Conservation (phyloP, 805 yeast species). For the Lipomyces orientalis region DNA sequence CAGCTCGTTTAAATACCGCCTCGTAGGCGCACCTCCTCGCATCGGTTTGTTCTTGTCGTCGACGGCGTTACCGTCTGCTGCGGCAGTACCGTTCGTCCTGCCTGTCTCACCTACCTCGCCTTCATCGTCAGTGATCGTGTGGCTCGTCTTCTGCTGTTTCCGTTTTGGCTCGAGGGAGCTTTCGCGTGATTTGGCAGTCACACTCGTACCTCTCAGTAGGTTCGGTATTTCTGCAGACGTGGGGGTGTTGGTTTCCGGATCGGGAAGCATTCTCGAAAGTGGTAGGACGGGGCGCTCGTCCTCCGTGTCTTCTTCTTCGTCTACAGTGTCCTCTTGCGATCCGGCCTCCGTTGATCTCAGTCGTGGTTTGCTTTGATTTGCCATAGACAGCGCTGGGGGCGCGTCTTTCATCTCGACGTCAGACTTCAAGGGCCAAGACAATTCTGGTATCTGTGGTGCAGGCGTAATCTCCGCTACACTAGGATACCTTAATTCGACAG, state of each 20-base stretch:
- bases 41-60: slow-evolving; percentile 31
- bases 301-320: background rate
- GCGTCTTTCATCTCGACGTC: background rate
- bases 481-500: background rate
- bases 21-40: slow-evolving; percentile 69
- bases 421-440: background rate
- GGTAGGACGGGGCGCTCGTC: background rate
- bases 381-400: background rate
- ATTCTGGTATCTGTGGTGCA: background rate
- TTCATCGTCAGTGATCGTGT: background rate
- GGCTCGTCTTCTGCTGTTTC: background rate
- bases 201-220: background rate
- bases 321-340: background rate
- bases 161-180: background rate
- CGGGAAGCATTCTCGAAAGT: background rate
- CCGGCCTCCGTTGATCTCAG: background rate
- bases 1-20: slow-evolving; percentile 69
- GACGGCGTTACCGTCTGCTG: background rate
- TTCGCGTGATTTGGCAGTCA: background rate
- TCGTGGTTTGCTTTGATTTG: background rate
- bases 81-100: background rate
- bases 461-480: background rate
- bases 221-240: background rate
- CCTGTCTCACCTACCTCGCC: background rate
- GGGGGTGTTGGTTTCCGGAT: background rate